Conservation (phyloP, 2,329 filamentous ascomycete genomes). For the Epichloe festucae region DNA sequence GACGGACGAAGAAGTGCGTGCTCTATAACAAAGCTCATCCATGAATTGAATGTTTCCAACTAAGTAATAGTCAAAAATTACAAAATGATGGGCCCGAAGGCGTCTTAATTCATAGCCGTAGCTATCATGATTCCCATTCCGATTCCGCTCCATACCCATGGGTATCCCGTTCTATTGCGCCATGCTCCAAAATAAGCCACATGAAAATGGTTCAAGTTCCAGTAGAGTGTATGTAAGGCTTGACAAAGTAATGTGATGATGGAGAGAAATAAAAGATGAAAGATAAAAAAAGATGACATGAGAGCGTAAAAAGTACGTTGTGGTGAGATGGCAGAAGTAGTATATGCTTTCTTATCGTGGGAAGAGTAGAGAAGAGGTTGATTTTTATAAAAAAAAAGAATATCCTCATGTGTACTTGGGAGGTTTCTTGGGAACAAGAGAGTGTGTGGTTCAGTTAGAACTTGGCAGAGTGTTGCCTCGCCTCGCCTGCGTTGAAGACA, state of each 20-base stretch:
- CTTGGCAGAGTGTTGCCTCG: neutral
- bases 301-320: neutral
- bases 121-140: neutral
- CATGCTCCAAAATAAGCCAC: neutral
- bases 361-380: too few relatives aligned
- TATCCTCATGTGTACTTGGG: too few relatives aligned
- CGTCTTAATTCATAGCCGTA: neutral
- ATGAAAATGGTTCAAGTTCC: neutral
- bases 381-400: too few relatives aligned
- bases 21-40: too few relatives aligned
- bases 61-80: too few relatives aligned
- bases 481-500: constrained; percentile 24
- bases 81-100: too few relatives aligned
- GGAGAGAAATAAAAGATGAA: neutral
- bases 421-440: too few relatives aligned
- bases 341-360: neutral
- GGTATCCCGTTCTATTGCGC: neutral
- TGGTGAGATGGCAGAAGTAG: neutral
- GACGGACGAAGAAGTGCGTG: too few relatives aligned
- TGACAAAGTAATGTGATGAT: neutral
- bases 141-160: neutral
- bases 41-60: too few relatives aligned
- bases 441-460: neutral
- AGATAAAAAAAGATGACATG: neutral
- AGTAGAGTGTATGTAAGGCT: neutral